A percentile compares a stretch with the other conserved stretches of the same genome.
Evolutionary conservation across 176 grass and related monocot genomes (phyloP).

Genomic region (Oryza meridionalis): DNA sequence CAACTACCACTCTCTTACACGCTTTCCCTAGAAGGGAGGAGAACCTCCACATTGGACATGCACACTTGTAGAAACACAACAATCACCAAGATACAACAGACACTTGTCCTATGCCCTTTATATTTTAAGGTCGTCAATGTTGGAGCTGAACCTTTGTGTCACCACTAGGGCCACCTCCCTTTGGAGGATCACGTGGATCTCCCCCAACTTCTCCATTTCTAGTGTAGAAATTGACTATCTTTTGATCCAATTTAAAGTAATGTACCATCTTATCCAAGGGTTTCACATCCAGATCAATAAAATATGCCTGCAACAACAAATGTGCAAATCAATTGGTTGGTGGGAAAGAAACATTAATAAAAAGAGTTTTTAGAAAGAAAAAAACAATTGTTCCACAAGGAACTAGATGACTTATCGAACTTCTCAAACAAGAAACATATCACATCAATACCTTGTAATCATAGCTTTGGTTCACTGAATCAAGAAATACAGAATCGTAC

Average conservation of each 20-base stretch:
- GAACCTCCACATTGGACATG: slow-evolving; percentile 12
- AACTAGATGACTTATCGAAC: neutral
- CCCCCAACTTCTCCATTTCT: slow-evolving; percentile 28
- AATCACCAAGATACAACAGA: slow-evolving; percentile 2
- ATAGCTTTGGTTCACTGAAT: slow-evolving; percentile 64
- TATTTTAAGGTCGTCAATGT: slow-evolving; percentile 8
- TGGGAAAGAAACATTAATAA: neutral
- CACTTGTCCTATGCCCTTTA: neutral
- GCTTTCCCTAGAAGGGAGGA: neutral
- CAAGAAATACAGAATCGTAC: slow-evolving; percentile 69
- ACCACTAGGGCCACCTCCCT: neutral
- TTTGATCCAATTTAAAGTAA: slow-evolving; percentile 74
- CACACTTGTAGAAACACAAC: slow-evolving; percentile 40
- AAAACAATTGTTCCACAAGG: neutral
- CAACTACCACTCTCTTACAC: neutral
- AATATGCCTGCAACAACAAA: slow-evolving; percentile 58
- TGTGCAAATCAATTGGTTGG: neutral
- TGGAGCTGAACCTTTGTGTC: slow-evolving; percentile 13
- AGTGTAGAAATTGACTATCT: slow-evolving; percentile 80
- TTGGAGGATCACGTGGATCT: slow-evolving; percentile 5
- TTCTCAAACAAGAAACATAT: neutral
- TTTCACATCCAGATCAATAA: slow-evolving; percentile 90
- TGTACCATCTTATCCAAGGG: slow-evolving; percentile 76
- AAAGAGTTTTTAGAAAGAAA: slow-evolving; percentile 6
- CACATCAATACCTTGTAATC: slow-evolving; percentile 81